Conservation (phyloP, 2,329 filamentous ascomycete species). For the Nigrograna mackinnonii region DNA sequence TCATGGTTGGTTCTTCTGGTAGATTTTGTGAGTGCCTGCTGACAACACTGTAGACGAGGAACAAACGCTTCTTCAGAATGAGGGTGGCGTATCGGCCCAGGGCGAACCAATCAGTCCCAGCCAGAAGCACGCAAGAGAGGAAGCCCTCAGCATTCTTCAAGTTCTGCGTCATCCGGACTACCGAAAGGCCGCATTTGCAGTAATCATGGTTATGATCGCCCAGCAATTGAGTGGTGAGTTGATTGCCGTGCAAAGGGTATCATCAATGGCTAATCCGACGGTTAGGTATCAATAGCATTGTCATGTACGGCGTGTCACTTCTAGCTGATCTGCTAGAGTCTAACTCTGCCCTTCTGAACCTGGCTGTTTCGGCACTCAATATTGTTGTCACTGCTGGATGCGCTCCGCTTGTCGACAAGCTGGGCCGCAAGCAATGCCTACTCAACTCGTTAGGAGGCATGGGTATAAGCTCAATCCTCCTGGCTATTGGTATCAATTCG, state of each 20-base stretch:
- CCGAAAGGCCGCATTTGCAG: slow-evolving; percentile 81
- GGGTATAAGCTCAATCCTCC: slow-evolving; percentile 73
- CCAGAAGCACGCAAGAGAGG: slow-evolving; percentile 32
- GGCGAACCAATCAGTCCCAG: slow-evolving; percentile 23
- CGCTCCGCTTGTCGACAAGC: slow-evolving; percentile 81
- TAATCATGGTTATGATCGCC: slow-evolving; percentile 90
- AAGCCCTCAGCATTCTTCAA: slow-evolving; percentile 48
- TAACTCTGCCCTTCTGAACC: slow-evolving; percentile 81
- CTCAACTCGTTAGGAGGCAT: slow-evolving; percentile 83
- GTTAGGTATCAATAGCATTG: slow-evolving; percentile 83
- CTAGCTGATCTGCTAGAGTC: slow-evolving; percentile 79
- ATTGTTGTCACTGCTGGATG: slow-evolving; percentile 79
- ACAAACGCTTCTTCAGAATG: slow-evolving; percentile 65
- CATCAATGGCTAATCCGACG: slow-evolving; percentile 1
- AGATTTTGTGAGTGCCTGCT: slow-evolving; percentile 7
- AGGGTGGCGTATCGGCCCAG: slow-evolving; percentile 25
- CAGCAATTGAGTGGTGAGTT: slow-evolving; percentile 77
- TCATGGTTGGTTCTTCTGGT: slow-evolving; percentile 24
- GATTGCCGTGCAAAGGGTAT: no score
- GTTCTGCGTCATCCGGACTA: slow-evolving; percentile 71
- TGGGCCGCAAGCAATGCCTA: slow-evolving; percentile 86
- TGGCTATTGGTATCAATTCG: slow-evolving; percentile 80
- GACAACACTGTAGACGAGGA: slow-evolving; percentile 60
- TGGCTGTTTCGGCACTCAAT: slow-evolving; percentile 85
- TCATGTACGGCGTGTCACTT: slow-evolving; percentile 97